Evolutionary conservation across 805 yeast species (phyloP).

Genomic region (Millerozyma acaciae): DNA sequence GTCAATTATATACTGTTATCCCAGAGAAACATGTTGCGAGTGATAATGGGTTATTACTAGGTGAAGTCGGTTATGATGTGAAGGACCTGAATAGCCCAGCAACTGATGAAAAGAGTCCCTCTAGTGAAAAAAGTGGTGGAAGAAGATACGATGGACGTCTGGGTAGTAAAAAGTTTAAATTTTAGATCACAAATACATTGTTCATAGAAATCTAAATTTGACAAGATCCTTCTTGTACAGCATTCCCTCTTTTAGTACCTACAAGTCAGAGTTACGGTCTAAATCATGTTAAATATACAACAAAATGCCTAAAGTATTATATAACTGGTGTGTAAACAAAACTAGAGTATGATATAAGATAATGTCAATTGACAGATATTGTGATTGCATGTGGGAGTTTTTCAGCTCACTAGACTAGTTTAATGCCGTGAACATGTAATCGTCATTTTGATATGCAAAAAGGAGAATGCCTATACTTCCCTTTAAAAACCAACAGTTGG

Average conservation of each 20-base stretch:
- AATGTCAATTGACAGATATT: too few species aligned
- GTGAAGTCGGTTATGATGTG: conserved; percentile 13
- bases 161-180: background rate
- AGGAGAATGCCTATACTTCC: background rate
- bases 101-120: too few species aligned
- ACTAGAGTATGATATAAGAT: too few species aligned
- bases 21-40: conserved; percentile 12
- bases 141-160: background rate
- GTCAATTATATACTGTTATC: conserved; percentile 20
- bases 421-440: too few species aligned
- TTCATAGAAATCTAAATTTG: too few species aligned
- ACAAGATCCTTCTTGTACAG: too few species aligned
- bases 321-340: background rate
- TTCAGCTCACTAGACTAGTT: too few species aligned
- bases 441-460: conserved; percentile 3
- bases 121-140: background rate
- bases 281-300: too few species aligned
- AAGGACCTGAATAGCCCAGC: background rate
- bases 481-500: conserved; percentile 36
- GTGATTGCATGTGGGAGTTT: too few species aligned
- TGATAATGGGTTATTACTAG: conserved; percentile 7
- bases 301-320: too few species aligned
- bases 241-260: too few species aligned
- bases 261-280: too few species aligned
- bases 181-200: background rate